phyloP scores from a whole-genome alignment of 1,284 basidiomycete species.

The Erythrobasidium hasegawianum region DNA sequence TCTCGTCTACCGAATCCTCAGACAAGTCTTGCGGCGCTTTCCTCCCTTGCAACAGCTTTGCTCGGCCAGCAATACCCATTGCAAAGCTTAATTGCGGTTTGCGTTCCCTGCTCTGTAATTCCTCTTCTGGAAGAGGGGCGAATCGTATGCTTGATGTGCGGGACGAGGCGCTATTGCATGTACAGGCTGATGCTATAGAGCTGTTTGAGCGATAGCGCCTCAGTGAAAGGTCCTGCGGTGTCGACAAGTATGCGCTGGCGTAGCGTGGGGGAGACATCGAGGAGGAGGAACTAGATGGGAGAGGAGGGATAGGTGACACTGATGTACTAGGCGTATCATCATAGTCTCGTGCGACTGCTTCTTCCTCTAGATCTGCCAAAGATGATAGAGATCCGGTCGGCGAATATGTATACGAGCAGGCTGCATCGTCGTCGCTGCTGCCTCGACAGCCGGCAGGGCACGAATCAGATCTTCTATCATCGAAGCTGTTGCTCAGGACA shows the following conservation, averaged over 20 bases:
- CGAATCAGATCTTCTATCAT: constrained; percentile 2
- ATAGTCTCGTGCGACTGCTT: constrained; percentile 4
- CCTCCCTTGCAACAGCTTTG: constrained; percentile 18
- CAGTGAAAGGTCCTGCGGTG: background rate
- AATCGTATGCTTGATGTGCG: constrained; percentile 19
- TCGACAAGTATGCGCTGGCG: constrained; percentile 13
- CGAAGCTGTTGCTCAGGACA: constrained; percentile 1
- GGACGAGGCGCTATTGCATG: constrained; percentile 12
- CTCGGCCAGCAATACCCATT: constrained; percentile 26
- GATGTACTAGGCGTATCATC: constrained; percentile 12
- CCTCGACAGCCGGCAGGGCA: constrained; percentile 4
- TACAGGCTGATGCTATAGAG: constrained; percentile 25
- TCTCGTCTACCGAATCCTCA: background rate
- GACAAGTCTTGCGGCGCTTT: background rate
- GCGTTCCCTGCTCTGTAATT: background rate
- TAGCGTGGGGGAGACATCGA: background rate
- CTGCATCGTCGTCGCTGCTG: background rate
- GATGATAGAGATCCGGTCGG: constrained; percentile 18
- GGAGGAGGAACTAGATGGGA: background rate
- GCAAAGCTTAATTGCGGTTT: background rate
- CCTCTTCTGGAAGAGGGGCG: constrained; percentile 27
- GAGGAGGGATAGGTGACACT: background rate
- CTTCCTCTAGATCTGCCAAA: constrained; percentile 13
- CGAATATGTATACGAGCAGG: constrained; percentile 7
- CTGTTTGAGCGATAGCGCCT: constrained; percentile 10